Conservation (phyloP, 73 alveolate species). For the Stentor roeselii region DNA sequence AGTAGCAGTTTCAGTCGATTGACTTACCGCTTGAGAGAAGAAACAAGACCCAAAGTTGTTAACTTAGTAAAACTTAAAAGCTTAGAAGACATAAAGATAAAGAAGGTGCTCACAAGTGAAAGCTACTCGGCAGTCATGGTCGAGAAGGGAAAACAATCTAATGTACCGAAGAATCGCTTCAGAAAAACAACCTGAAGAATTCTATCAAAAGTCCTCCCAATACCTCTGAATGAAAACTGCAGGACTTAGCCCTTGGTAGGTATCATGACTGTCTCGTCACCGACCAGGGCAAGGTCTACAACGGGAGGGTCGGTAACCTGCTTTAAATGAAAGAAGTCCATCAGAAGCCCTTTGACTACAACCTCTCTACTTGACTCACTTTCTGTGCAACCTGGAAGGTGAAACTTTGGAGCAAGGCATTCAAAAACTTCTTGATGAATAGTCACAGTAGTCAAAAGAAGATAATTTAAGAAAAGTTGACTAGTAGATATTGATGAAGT, state of each 20-base stretch:
- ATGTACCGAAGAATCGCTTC: neutral
- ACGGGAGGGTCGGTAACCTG: constrained; percentile 58
- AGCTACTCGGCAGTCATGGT: neutral
- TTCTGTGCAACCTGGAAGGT: neutral
- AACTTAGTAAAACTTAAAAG: neutral
- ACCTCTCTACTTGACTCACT: neutral
- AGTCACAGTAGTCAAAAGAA: neutral
- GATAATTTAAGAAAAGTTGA: neutral
- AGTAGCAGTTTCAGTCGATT: constrained; percentile 40
- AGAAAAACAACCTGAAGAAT: neutral
- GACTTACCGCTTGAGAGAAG: constrained; percentile 52
- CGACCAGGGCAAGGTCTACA: constrained; percentile 43
- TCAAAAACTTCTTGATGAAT: constrained; percentile 5
- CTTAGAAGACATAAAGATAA: neutral
- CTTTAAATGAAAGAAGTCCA: neutral
- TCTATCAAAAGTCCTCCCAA: neutral
- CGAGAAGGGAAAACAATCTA: neutral
- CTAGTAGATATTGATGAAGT: neutral
- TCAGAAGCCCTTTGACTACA: neutral
- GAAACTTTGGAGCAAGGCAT: neutral
- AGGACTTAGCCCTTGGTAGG: neutral
- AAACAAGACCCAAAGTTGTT: neutral
- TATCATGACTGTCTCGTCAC: constrained; percentile 47
- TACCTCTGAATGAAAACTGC: neutral
- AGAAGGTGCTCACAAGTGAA: neutral